phyloP scores from a whole-genome alignment of 1,139 yeast species.

The Taphrina deformans region DNA sequence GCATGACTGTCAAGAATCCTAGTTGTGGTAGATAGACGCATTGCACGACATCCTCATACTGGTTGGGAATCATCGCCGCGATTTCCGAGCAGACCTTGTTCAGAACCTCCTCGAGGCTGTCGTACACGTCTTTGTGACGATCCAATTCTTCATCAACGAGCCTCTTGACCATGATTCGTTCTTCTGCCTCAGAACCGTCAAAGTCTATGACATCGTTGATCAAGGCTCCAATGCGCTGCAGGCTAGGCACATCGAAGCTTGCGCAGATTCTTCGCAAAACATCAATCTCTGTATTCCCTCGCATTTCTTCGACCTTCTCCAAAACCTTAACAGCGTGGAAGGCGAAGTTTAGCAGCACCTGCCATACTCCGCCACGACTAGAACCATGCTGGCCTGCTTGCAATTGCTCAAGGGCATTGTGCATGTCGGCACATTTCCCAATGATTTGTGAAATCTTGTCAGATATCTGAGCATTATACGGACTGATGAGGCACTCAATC shows the following conservation, averaged over 20 bases:
- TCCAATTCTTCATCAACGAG: slow-evolving; percentile 47
- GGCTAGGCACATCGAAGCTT: slow-evolving; percentile 36
- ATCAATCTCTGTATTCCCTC: slow-evolving; percentile 13
- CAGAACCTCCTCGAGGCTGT: slow-evolving; percentile 47
- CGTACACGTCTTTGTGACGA: slow-evolving; percentile 44
- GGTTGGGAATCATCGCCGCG: slow-evolving; percentile 37
- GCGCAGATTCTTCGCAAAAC: slow-evolving; percentile 35
- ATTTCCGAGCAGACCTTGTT: slow-evolving; percentile 42
- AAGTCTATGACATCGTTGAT: slow-evolving; percentile 46
- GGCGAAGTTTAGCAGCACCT: slow-evolving; percentile 36
- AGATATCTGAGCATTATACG: slow-evolving; percentile 39
- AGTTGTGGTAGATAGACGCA: slow-evolving; percentile 52
- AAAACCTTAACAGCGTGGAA: slow-evolving; percentile 37
- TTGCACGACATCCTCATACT: slow-evolving; percentile 41
- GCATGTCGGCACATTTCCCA: slow-evolving; percentile 44
- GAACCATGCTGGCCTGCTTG: slow-evolving; percentile 43
- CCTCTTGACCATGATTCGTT: slow-evolving; percentile 44
- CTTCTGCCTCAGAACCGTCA: slow-evolving; percentile 46
- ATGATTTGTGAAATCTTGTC: slow-evolving; percentile 40
- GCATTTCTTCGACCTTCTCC: slow-evolving; percentile 36
- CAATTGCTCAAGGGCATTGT: slow-evolving; percentile 41
- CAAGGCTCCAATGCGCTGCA: slow-evolving; percentile 35
- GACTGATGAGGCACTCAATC: slow-evolving; percentile 42
- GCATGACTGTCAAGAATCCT: slow-evolving; percentile 48
- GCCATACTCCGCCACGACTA: slow-evolving; percentile 44